These are phyloP conservation scores for Leccinum subtestaceum DNA, from an alignment of 768 basidiomycete species.

Conservation along the genomic window DNA sequence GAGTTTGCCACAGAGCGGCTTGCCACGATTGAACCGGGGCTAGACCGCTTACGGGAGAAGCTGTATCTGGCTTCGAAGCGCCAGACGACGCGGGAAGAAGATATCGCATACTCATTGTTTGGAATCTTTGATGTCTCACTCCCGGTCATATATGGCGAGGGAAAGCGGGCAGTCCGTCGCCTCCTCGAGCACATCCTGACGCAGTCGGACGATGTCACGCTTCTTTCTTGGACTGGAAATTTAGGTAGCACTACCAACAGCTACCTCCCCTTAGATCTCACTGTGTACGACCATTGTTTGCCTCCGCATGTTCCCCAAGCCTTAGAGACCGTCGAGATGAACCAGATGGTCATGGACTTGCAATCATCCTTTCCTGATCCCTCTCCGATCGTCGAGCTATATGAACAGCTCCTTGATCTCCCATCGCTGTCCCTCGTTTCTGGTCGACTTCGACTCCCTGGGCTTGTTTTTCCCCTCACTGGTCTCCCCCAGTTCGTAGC, in stretches of 20 bases:
- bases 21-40: background rate
- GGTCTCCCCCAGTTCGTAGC: too few relatives aligned
- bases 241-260: background rate
- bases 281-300: background rate
- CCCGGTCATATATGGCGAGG: background rate
- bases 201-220: background rate
- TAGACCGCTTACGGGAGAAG: background rate
- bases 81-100: background rate
- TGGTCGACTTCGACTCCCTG: too few relatives aligned
- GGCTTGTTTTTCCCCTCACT: too few relatives aligned
- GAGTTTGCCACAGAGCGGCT: background rate
- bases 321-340: too few relatives aligned
- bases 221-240: slow-evolving; percentile 4
- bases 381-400: too few relatives aligned
- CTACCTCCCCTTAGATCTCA: slow-evolving; percentile 4
- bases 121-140: background rate
- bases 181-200: background rate
- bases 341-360: too few relatives aligned
- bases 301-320: too few relatives aligned
- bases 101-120: background rate
- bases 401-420: too few relatives aligned
- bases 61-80: background rate
- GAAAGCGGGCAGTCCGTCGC: background rate
- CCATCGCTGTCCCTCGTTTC: too few relatives aligned
- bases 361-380: too few relatives aligned